Conservation (phyloP, 176 grass and related monocot genomes). For the barley (Hordeum vulgare) region DNA sequence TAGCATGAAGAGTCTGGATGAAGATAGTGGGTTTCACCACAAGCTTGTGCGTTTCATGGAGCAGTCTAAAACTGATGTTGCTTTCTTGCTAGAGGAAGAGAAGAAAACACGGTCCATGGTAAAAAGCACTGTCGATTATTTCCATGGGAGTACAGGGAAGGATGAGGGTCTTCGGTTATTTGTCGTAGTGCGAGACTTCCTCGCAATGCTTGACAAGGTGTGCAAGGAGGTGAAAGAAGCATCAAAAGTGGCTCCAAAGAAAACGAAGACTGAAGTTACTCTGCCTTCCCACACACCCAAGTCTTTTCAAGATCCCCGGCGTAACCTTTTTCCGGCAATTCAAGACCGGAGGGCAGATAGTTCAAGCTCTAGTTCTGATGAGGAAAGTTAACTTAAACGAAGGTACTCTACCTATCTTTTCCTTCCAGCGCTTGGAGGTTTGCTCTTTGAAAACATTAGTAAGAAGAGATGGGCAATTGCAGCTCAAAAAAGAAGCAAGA, state of each 20-base stretch:
- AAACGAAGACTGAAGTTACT: slow-evolving; percentile 16
- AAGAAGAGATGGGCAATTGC: not conserved
- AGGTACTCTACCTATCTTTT: not conserved
- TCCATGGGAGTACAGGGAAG: slow-evolving; percentile 69
- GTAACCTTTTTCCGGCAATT: slow-evolving; percentile 60
- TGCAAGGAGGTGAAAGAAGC: slow-evolving; percentile 81
- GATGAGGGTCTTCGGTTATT: slow-evolving; percentile 84
- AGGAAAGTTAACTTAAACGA: slow-evolving; percentile 16
- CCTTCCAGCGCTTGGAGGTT: not conserved
- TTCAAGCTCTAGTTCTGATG: slow-evolving; percentile 47
- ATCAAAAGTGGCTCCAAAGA: slow-evolving; percentile 30
- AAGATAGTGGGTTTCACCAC: slow-evolving; percentile 68
- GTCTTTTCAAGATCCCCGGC: slow-evolving; percentile 39
- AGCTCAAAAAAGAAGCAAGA: too few relatives aligned
- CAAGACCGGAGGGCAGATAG: slow-evolving; percentile 40
- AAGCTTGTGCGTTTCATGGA: slow-evolving; percentile 54
- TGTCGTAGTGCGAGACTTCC: slow-evolving; percentile 69
- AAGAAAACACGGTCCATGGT: slow-evolving; percentile 71
- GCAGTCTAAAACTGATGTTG: slow-evolving; percentile 39
- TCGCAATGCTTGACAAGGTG: slow-evolving; percentile 69
- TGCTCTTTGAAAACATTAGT: not conserved
- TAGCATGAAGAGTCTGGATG: slow-evolving; percentile 53
- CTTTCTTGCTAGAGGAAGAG: slow-evolving; percentile 56
- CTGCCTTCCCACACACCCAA: not conserved
- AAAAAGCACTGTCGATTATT: slow-evolving; percentile 53